Evolutionary conservation across 2,329 filamentous ascomycete genomes (phyloP).

Genomic region (Pyrenophora seminiperda): DNA sequence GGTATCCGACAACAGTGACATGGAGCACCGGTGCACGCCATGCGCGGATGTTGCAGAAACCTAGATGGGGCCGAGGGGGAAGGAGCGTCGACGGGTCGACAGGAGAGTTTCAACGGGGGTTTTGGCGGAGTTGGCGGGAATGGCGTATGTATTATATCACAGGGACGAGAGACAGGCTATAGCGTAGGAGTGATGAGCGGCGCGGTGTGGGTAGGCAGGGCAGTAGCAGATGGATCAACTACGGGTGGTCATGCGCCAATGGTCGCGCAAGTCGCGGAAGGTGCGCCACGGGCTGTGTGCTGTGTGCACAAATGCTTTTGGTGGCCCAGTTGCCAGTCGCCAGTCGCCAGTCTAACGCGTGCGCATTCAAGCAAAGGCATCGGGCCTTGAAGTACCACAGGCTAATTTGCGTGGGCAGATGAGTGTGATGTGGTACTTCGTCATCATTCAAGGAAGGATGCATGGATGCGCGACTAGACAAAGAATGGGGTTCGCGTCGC

Average conservation of each 20-base stretch:
- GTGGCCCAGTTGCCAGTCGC: background rate
- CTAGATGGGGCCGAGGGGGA: constrained; percentile 24
- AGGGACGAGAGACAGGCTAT: background rate
- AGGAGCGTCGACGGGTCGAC: constrained; percentile 6
- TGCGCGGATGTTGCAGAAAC: constrained; percentile 32
- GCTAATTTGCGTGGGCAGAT: constrained; percentile 15
- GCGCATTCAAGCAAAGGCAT: background rate
- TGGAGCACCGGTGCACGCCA: constrained; percentile 39
- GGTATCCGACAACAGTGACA: constrained; percentile 47
- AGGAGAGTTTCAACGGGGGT: background rate
- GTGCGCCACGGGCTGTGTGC: constrained; percentile 16
- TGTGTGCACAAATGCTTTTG: background rate
- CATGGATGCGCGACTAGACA: constrained; percentile 14
- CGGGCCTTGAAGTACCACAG: constrained; percentile 6
- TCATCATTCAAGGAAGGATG: constrained; percentile 18
- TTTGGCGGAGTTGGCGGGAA: constrained; percentile 1
- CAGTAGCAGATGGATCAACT: constrained; percentile 15
- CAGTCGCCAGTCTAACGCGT: background rate
- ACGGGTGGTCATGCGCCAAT: constrained; percentile 25
- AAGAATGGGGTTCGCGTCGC: constrained; percentile 13
- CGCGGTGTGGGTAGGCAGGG: constrained; percentile 25
- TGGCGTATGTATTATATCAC: background rate
- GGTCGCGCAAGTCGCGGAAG: constrained; percentile 30
- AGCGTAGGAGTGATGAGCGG: constrained; percentile 15
- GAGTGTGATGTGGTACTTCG: constrained; percentile 20